Evolutionary conservation across 1,284 basidiomycete species (phyloP), one percentile per base, ranked within the genome.

Genomic region (Malassezia globosa): DNA sequence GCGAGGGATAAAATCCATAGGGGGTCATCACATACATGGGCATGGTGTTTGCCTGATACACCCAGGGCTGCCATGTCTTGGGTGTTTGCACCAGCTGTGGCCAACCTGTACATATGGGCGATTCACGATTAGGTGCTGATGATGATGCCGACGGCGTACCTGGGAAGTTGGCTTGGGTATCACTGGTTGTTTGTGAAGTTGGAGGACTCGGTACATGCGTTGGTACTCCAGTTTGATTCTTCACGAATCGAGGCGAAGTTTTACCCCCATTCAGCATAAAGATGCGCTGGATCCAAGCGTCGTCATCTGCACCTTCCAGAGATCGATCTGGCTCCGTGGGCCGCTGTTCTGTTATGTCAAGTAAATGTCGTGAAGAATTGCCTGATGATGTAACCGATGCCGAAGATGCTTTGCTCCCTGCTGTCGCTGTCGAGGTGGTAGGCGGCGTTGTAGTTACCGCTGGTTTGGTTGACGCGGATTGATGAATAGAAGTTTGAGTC

Each of bases 231-330:
- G 1, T 21, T 19, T 5, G 46, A 14, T 5, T 11, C 29, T 55
- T 51, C 11, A 52, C 56, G 34, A 55, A 55, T 2, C 51, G 58
- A 21, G 56, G 57, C 55, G 56, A 54, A 35, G 59, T 58, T 36
- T 63, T 55, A 5, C 63, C 66, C 3, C 66, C 66, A 39, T 69
- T 69, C 3, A 69, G 46, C 41, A 69, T 43, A 23, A 62, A 58
- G 19, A 69, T 66, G 14, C 61, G 54, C 1, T 58, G 55, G 1
- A 69, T 52, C 66, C 66, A 69, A 2, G 56, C 55, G 39, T 69
- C 56, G 41, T 65, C 14, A 11, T 27, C 19, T 5, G 23, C 25
- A 13, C 23, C 41, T 5, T 43, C 41, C 22, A 43, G 41, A 1
- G 41, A 34, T 43, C 22, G 41, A 14, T 34, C 41, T 8, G 29